These are phyloP conservation scores for Mytilinidion resinicola DNA, from an alignment of 495 filamentous ascomycete species.

Conservation along the genomic window DNA sequence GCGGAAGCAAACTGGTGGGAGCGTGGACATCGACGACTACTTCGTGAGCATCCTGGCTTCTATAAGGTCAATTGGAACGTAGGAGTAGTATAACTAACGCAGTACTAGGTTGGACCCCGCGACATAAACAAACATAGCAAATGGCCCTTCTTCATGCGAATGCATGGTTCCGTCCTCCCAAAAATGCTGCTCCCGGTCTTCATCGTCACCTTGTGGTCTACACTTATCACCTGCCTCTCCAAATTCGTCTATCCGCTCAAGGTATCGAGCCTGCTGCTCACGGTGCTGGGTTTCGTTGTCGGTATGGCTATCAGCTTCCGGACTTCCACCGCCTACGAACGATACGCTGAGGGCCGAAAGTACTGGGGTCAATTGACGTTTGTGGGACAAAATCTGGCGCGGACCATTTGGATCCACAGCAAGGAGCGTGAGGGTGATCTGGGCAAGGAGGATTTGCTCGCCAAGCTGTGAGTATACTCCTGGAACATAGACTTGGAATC, in stretches of 20 bases:
- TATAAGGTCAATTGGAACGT: neutral
- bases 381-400: conserved; percentile 64
- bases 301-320: conserved; percentile 80
- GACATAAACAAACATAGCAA: conserved; percentile 26
- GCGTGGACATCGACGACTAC: conserved; percentile 25
- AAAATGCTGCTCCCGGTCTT: conserved; percentile 60
- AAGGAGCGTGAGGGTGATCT: conserved; percentile 56
- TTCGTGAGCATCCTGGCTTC: conserved; percentile 11
- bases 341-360: conserved; percentile 66
- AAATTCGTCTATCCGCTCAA: conserved; percentile 44
- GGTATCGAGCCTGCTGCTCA: conserved; percentile 68
- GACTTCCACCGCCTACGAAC: conserved; percentile 79
- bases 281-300: conserved; percentile 86
- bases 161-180: conserved; percentile 29
- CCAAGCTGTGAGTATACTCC: conserved; percentile 42
- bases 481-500: neutral
- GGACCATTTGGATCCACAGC: conserved; percentile 73
- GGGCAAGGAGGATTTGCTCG: conserved; percentile 64
- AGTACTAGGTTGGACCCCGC: conserved; percentile 19
- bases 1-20: conserved; percentile 4
- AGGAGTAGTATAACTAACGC: conserved; percentile 1
- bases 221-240: conserved; percentile 58
- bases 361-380: conserved; percentile 73
- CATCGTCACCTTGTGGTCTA: conserved; percentile 63
- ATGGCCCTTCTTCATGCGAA: conserved; percentile 31